Evolutionary conservation across 2,329 filamentous ascomycete genomes (phyloP), one percentile per base, ranked within the genome.

Genomic region (Ceratocystis variospora): DNA sequence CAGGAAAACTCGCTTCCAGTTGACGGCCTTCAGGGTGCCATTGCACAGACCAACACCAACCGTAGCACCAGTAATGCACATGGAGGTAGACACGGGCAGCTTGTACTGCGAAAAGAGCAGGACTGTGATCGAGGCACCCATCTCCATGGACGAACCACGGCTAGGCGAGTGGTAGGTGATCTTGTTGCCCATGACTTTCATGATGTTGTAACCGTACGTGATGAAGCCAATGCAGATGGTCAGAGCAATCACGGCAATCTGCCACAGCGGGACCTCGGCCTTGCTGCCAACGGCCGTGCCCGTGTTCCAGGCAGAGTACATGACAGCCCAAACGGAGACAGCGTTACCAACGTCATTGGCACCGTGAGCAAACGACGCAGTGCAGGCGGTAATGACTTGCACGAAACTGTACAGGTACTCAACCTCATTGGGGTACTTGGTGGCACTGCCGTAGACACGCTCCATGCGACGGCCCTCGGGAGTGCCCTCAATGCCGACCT

Each of bases 111-210:
- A 89, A 79, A 89, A 89, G 73, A 91, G 76, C 28, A 90, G 82
- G 68, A 90, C 83, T 8, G 88, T 90, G 70, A 91, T 84, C 70
- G 88, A 87, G 57, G 88, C 87, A 61, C 88, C 88, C 82, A 91
- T 83, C 73, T 91, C 88, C 87, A 91, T 91, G 63, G 86, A 89
- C 71, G 78, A 88, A 63, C 78, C 79, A 70, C 79, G 76, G 70
- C 74, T 77, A 33, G 79, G 79, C 25, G 79, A 81, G 76, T 88
- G 86, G 75, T 87, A 87, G 67, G 87, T 89, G 74, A 89, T 85
- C 76, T 88, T 88, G 80, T 90, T 91, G 64, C 88, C 88, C 87
- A 90, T 90, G 75, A 88, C 85, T 78, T 88, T 89, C 87, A 90
- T 90, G 77, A 90, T 90, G 79, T 90, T 90, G 78, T 90, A 90